Percentiles rank a stretch among this genome's conserved stretches.
Conservation (phyloP, 345 rosid genomes). For the Mallotus nudiflorus region DNA sequence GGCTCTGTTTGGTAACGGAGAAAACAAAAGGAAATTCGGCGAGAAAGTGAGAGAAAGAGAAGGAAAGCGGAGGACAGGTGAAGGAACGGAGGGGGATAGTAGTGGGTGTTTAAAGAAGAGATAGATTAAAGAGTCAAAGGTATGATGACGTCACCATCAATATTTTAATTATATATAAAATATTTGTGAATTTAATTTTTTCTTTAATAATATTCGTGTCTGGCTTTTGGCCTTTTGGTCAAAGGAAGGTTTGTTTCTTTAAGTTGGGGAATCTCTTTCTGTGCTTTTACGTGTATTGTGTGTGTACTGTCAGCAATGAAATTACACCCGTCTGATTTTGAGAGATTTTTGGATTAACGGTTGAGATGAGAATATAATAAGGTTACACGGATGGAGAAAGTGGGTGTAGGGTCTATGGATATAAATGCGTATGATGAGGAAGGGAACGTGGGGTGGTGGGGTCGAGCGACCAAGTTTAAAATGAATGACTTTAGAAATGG, state of each 20-base stretch:
- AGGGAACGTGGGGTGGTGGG: slow-evolving; percentile 25
- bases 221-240: slow-evolving; percentile 39
- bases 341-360: slow-evolving; percentile 4
- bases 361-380: background rate
- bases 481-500: background rate
- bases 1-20: slow-evolving; percentile 22
- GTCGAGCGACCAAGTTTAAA: slow-evolving; percentile 2
- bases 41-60: slow-evolving; percentile 7
- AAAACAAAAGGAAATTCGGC: slow-evolving; percentile 19
- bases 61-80: background rate
- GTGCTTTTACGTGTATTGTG: background rate
- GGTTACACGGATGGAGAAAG: slow-evolving; percentile 13
- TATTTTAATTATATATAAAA: background rate
- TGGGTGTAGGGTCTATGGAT: background rate
- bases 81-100: background rate
- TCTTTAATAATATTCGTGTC: background rate
- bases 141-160: slow-evolving; percentile 44
- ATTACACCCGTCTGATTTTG: slow-evolving; percentile 22
- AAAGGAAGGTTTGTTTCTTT: slow-evolving; percentile 26
- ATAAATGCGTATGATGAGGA: slow-evolving; percentile 26
- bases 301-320: background rate
- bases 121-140: slow-evolving; percentile 46
- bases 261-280: slow-evolving; percentile 7
- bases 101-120: slow-evolving; percentile 47
- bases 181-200: background rate